Evolutionary conservation across 1,284 basidiomycete species (phyloP).

Genomic region (Thelephora terrestris): DNA sequence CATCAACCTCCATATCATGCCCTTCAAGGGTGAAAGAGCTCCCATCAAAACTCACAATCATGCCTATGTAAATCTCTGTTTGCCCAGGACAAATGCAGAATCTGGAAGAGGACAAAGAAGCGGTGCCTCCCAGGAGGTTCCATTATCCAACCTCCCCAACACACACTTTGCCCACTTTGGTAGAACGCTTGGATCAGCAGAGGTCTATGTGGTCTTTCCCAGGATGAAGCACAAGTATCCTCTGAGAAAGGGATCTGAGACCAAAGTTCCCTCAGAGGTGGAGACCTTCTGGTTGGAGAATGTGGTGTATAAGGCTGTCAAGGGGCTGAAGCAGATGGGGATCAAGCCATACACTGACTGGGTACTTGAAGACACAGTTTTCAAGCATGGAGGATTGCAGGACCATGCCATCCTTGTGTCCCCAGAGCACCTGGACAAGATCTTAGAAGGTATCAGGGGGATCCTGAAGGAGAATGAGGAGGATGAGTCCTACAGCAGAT

Average conservation of each 20-base stretch:
- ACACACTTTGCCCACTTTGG: slow-evolving; percentile 3
- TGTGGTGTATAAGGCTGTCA: background rate
- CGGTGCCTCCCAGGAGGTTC: too few species aligned
- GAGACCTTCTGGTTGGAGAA: slow-evolving; percentile 3
- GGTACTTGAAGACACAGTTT: background rate
- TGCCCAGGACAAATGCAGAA: background rate
- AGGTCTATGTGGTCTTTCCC: slow-evolving; percentile 12
- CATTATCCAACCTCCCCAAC: slow-evolving; percentile 7
- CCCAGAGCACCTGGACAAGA: background rate
- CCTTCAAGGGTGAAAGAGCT: background rate
- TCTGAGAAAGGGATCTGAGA: background rate
- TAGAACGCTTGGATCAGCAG: background rate
- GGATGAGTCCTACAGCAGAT: background rate
- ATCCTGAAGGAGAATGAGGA: background rate
- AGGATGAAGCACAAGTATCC: slow-evolving; percentile 11
- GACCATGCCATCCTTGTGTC: background rate
- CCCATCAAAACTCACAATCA: background rate
- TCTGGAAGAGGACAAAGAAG: background rate
- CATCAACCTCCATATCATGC: background rate
- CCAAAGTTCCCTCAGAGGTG: slow-evolving; percentile 5
- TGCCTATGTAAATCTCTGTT: background rate
- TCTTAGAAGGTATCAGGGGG: background rate
- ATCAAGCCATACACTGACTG: background rate
- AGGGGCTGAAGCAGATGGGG: background rate
- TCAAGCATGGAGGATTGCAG: background rate